A percentile compares a stretch with the other conserved stretches of the same genome.
Evolutionary conservation across 75 land plant species (phyloP).

Genomic region (Isoetes taiwanensis): DNA sequence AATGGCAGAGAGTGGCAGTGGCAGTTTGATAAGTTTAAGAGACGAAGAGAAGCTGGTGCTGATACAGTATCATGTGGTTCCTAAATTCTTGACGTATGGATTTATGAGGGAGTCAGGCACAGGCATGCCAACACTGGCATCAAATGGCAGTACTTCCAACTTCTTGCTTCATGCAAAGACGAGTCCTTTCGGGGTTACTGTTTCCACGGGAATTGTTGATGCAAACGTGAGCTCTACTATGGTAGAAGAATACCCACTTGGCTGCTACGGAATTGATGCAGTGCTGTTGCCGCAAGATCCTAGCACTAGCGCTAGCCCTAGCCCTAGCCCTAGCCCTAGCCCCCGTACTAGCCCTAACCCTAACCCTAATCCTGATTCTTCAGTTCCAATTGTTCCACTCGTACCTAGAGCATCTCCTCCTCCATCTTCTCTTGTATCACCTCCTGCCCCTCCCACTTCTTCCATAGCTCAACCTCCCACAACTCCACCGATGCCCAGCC

Average conservation of each 20-base stretch:
- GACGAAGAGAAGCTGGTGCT: slow-evolving; percentile 37
- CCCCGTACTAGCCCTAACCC: too few relatives aligned
- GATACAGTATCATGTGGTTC: slow-evolving; percentile 52
- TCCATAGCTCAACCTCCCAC: too few relatives aligned
- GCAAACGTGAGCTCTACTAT: slow-evolving; percentile 54
- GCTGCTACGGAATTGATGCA: slow-evolving; percentile 44
- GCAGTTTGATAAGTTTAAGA: slow-evolving; percentile 37
- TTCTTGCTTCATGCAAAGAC: slow-evolving; percentile 51
- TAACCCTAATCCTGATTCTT: too few relatives aligned
- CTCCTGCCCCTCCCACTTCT: too few relatives aligned
- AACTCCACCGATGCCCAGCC: too few relatives aligned
- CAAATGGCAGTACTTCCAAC: slow-evolving; percentile 31
- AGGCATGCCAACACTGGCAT: slow-evolving; percentile 59
- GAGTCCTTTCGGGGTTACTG: slow-evolving; percentile 36
- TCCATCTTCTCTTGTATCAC: too few relatives aligned
- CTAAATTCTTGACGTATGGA: slow-evolving; percentile 59
- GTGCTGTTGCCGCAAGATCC: slow-evolving; percentile 73
- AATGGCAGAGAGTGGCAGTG: slow-evolving; percentile 20
- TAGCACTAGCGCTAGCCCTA: too few relatives aligned
- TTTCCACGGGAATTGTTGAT: slow-evolving; percentile 42
- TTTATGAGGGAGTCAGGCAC: slow-evolving; percentile 54
- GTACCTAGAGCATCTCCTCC: too few relatives aligned
- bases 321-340: too few relatives aligned
- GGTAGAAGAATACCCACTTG: slow-evolving; percentile 55
- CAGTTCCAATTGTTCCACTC: too few relatives aligned